Base-by-base conservation (phyloP, 2,329 filamentous ascomycete genomes). In the Fusarium ramigenum region DNA sequence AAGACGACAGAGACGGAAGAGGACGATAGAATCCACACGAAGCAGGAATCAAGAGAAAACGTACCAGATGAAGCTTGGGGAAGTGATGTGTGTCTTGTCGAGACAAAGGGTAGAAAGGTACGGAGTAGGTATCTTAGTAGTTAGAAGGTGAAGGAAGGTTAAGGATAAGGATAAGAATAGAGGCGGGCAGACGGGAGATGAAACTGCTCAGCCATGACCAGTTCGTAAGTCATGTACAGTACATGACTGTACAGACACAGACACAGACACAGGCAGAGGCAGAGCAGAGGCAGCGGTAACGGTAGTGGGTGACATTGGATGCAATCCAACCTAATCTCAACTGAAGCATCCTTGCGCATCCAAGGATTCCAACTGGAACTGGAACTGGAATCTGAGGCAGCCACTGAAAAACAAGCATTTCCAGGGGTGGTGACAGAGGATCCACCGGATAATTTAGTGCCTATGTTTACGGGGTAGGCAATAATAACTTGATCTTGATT, bases 401-500 rank as follows among this genome's bases (percentile, higher is more conserved):
- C 70, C 71, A 73, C 67, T 73, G 71, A 73, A 67, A 72, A 74
- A 64, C 54, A 74, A 73, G 70, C 66, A 63, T 68, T 68, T 73
- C 58, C 63, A 73, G 70, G 70, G 61, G 70, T 66, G 46, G 42
- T 56, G 47, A 30, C 52, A 62, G 67, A 53, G 43, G 58, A 60
- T 52, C 70, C 70, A 66, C 58, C 36, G 5, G 56, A 7, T 37
- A 42, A 37, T 59, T 52, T 52, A 52, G 32, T 15, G 25, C 4
- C 44, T 28, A 28, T 16, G n/a, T n/a, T 16, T 50, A 59, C 49
- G 32, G 18, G 32, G 43, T 9, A 56, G 25, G 52, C 16, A 56
- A 52, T 53, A 40, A 50, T 53, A n/a, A 34, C 36, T 56, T 39
- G 34, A 47, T 63, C 53, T 63, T 63, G 60, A 36, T 60, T 47